Evolutionary conservation across 352 stramenopile genomes (phyloP), one percentile per base, ranked within the genome.

Genomic region (Pythium volutum): DNA sequence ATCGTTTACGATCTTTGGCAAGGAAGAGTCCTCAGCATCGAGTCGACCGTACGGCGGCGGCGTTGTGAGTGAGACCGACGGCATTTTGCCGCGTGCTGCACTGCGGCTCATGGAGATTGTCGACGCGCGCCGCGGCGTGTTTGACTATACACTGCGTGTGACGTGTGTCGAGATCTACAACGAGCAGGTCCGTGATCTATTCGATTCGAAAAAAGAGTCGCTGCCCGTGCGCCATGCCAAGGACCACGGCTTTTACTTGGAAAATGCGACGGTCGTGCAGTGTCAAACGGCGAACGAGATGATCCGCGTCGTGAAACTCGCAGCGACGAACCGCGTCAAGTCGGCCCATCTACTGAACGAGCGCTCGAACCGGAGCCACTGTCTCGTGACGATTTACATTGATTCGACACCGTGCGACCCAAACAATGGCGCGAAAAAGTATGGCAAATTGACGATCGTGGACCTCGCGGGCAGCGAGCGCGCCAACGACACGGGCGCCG

Each of bases 101-200:
- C 59, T 72, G 57, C 57, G 73, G 23, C 58, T 91, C 25, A 89
- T 89, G 78, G 55, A 71, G 10, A 29, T 71, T n/a, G 76, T 88
- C 55, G 69, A 77, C 23, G 48, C 55, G 25, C 65, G 75, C 8
- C 67, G 62, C 1, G 49, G 63, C 18, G 55, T 82, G 16, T 62
- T 81, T n/a, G 72, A 76, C 36, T 89, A 87, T 51, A 84, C 70
- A 1, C 39, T 89, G 14, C 82, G 82, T 23, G 70, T 91, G 42
- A 87, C 79, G 10, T 88, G 78, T 56, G 79, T 89, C 31, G 82
- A 91, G 64, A 87, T 91, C 55, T 91, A 89, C 75, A 89, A 89
- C 45, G 82, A 89, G 49, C 69, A 78, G 49, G 79, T 89, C 22
- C 71, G 74, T 3, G 82, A 89, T 48, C 67, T 88, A 6, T 89